Percentiles rank a stretch among this genome's conserved stretches.
Evolutionary conservation across 768 basidiomycete genomes (phyloP).

Genomic region (Cantharellus cinnabarinus): DNA sequence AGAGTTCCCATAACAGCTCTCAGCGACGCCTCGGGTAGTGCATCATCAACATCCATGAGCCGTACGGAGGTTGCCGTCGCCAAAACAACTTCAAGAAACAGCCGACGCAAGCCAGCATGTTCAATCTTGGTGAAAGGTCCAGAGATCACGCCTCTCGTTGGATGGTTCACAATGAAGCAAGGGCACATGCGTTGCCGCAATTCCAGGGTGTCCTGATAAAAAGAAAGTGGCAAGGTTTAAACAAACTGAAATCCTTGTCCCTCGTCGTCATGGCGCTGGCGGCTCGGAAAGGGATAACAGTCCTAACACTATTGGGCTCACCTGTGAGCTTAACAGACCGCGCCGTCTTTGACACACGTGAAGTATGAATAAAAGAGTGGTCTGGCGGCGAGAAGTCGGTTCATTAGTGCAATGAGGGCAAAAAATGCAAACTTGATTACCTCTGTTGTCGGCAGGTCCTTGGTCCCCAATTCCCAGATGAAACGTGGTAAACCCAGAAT

Average conservation of each 20-base stretch:
- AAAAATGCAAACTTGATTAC: constrained; percentile 17
- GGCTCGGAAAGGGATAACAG: background rate
- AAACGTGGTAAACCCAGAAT: constrained; percentile 52
- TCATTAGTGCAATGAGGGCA: constrained; percentile 6
- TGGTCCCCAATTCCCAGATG: constrained; percentile 65
- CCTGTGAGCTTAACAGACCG: background rate
- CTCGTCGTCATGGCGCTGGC: background rate
- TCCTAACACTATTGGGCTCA: background rate
- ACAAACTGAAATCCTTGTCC: background rate
- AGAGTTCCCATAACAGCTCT: no score
- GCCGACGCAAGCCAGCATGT: constrained; percentile 12
- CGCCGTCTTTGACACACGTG: constrained; percentile 34
- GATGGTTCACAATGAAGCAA: constrained; percentile 61
- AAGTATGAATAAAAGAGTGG: constrained; percentile 42
- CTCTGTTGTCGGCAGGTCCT: constrained; percentile 37
- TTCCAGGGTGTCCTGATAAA: constrained; percentile 15
- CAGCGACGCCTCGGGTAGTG: no score
- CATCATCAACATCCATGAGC: no score
- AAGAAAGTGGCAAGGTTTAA: constrained; percentile 19
- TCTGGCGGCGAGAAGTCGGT: constrained; percentile 2
- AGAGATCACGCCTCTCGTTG: constrained; percentile 44
- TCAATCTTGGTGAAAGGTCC: constrained; percentile 63
- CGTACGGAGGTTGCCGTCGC: background rate
- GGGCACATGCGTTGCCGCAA: constrained; percentile 47
- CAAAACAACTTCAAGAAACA: background rate